These are phyloP conservation scores for Prunus dulcis DNA, from an alignment of 306 rosid species.

Conservation along the genomic window DNA sequence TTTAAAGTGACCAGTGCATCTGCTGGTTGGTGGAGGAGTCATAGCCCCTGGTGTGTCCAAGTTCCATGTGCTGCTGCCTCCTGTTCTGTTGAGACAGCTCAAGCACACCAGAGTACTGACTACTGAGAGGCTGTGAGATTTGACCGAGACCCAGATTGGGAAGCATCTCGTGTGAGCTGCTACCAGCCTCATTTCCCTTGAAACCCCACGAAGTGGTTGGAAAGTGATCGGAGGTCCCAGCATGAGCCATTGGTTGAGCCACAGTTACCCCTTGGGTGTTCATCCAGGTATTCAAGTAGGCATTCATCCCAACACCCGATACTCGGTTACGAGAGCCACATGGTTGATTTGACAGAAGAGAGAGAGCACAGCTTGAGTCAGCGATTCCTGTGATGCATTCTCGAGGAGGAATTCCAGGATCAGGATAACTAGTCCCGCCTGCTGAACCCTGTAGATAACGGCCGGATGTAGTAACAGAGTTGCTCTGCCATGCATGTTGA, in stretches of 20 bases:
- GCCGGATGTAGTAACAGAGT: constrained; percentile 43
- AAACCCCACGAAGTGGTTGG: constrained; percentile 55
- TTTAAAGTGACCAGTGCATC: constrained; percentile 72
- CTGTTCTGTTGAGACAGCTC: constrained; percentile 51
- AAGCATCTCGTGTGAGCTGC: constrained; percentile 42
- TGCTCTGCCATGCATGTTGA: constrained; percentile 59
- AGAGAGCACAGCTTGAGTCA: constrained; percentile 98
- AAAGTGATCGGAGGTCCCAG: constrained; percentile 43
- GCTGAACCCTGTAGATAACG: constrained; percentile 62
- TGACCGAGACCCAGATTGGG: constrained; percentile 69
- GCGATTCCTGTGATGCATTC: constrained; percentile 60
- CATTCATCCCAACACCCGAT: constrained; percentile 50
- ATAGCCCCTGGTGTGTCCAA: constrained; percentile 47
- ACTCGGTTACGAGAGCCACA: constrained; percentile 71
- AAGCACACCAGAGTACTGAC: constrained; percentile 47
- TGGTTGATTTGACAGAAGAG: constrained; percentile 98
- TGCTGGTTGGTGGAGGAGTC: constrained; percentile 49
- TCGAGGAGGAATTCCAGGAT: constrained; percentile 55
- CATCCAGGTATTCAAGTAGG: constrained; percentile 44
- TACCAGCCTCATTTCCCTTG: constrained; percentile 53
- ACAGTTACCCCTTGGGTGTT: constrained; percentile 54
- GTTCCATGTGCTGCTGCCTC: constrained; percentile 78
- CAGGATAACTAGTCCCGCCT: constrained; percentile 46
- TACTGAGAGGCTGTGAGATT: constrained; percentile 46
- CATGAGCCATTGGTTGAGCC: constrained; percentile 51